Evolutionary conservation across 768 basidiomycete species (phyloP), one percentile per base, ranked within the genome.

Genomic region (Serendipita sp.): DNA sequence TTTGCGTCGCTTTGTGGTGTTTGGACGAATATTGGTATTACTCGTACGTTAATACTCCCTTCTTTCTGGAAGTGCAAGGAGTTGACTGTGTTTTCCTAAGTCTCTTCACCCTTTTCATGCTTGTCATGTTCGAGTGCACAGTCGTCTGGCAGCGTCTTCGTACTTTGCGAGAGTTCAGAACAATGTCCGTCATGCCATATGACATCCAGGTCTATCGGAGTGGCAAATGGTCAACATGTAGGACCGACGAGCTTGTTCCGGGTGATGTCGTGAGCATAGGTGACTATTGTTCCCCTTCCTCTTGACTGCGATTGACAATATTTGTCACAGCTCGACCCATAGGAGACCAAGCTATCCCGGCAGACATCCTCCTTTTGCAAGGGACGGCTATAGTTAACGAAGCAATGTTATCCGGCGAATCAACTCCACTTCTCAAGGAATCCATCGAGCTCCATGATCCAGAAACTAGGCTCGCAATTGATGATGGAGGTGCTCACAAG

Each of bases 11-110:
- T 0, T 78, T 99, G 8, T 99, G 96, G 96, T 92, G 89, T 72
- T 75, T 99, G 70, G 96, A 99, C 70, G 96, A 98, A 73, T 99
- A 98, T 74, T 97, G 93, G 94, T 97, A 96, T 74, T 99, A 97
- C 79, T 88, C 53, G 53, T 54, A 32, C 13, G 53, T 54, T n/a
- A 13, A 46, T 24, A 24, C 24, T 24, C 24, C 24, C 24, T 46
- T 46, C 45, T 54, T 54, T 54, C 32, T 28, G 53, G 13, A 32
- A 11, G 30, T 54, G 11, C 13, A 54, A 11, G 32, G 24, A 54
- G 53, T 30, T 54, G 45, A 54, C 16, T 28, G 13, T 54, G 24
- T 24, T 24, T 54, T 11, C 53, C 10, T 28, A 13, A 76, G 89
- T 65, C 74, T 99, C 45, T 99, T 99, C 77, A 98, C 96, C 1